phyloP scores from a whole-genome alignment of 2,329 filamentous ascomycete species.

The Rasamsonia emersonii region DNA sequence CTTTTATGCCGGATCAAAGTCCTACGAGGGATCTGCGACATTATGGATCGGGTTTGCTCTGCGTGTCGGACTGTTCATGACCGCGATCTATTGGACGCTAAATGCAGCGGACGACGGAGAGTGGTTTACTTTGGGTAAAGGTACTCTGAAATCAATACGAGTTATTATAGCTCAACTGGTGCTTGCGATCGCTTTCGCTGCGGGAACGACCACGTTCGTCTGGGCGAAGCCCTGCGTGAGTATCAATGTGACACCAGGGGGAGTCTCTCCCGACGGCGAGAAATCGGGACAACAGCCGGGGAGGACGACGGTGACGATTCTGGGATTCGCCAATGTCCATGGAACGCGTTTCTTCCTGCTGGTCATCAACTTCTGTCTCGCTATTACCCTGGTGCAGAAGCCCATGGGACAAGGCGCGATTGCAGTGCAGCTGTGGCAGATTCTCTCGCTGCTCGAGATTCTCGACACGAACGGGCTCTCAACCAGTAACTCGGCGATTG shows the following conservation, averaged over 20 bases:
- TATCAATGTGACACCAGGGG: conserved; percentile 50
- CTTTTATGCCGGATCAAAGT: conserved; percentile 73
- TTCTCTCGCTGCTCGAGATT: conserved; percentile 65
- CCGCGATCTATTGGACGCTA: conserved; percentile 76
- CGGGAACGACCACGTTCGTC: conserved; percentile 74
- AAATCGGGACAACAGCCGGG: conserved; percentile 24
- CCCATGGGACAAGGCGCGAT: conserved; percentile 88
- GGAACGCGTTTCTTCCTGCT: conserved; percentile 84
- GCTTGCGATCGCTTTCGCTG: conserved; percentile 70
- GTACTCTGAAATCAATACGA: conserved; percentile 62
- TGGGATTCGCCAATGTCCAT: conserved; percentile 89
- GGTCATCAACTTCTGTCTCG: conserved; percentile 67
- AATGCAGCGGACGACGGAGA: conserved; percentile 77
- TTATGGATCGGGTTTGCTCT: conserved; percentile 77
- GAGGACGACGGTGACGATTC: conserved; percentile 57
- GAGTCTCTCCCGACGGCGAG: conserved; percentile 32
- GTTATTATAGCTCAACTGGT: conserved; percentile 72
- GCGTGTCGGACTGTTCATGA: conserved; percentile 64
- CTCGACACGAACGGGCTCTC: conserved; percentile 54
- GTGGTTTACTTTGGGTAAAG: conserved; percentile 61
- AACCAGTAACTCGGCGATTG: conserved; percentile 58
- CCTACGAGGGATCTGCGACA: conserved; percentile 77
- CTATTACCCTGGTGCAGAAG: conserved; percentile 74
- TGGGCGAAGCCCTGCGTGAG: conserved; percentile 80
- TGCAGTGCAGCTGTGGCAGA: conserved; percentile 75